Evolutionary conservation across 2,329 filamentous ascomycete species (phyloP).

Genomic region (Xylariaceae sp.): DNA sequence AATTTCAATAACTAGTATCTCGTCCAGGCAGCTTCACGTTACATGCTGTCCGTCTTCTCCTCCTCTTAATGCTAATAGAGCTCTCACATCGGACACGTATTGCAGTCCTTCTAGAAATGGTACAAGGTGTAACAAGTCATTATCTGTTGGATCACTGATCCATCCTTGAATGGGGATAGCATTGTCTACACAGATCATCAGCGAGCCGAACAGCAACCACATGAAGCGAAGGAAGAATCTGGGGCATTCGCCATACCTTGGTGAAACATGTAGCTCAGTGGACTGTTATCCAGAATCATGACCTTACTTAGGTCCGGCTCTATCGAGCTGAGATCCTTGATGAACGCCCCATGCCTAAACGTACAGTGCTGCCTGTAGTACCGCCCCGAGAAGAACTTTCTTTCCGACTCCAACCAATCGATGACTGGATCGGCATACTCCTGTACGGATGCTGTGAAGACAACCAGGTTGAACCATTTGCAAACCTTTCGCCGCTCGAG

Average conservation of each 20-base stretch:
- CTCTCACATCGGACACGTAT: conserved; percentile 93
- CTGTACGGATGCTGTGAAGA: conserved; percentile 96
- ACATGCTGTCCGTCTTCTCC: conserved; percentile 67
- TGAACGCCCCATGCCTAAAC: conserved; percentile 90
- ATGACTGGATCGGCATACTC: conserved; percentile 99
- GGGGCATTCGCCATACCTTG: conserved; percentile 62
- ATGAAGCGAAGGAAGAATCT: not conserved
- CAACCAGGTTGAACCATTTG: conserved; percentile 97
- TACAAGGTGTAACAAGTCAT: conserved; percentile 86
- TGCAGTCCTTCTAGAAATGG: conserved; percentile 91
- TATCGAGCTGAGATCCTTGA: conserved; percentile 94
- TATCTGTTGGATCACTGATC: conserved; percentile 98
- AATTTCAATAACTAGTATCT: conserved; percentile 18
- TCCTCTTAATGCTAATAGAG: conserved; percentile 79
- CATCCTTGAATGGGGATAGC: conserved; percentile 98
- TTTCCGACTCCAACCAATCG: conserved; percentile 94
- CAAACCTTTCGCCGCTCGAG: conserved; percentile 54
- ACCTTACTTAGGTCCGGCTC: conserved; percentile 97
- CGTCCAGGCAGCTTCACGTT: conserved; percentile 13
- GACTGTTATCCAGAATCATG: conserved; percentile 98
- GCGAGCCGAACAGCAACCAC: conserved; percentile 17
- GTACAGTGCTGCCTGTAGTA: conserved; percentile 99
- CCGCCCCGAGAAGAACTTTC: conserved; percentile 89
- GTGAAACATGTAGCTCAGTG: conserved; percentile 96
- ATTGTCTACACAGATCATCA: conserved; percentile 64